Evolutionary conservation across 805 yeast species (phyloP).

Genomic region (Blastobotrys parvus): DNA sequence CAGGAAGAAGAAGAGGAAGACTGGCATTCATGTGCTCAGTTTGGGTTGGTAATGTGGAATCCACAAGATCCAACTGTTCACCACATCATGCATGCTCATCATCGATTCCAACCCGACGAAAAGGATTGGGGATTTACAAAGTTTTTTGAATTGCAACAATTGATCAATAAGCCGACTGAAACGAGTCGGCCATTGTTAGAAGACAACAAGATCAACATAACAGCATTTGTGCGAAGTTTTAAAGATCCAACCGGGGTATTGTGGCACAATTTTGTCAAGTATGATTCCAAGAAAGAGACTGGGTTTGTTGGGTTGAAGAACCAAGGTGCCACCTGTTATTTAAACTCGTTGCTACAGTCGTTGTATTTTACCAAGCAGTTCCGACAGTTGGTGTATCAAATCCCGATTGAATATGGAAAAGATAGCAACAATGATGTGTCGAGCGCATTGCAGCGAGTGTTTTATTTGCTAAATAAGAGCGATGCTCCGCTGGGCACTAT

Average conservation of each 20-base stretch:
- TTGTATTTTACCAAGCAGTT: slow-evolving; percentile 78
- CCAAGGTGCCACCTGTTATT: slow-evolving; percentile 98
- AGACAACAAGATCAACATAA: slow-evolving; percentile 55
- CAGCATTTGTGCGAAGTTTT: slow-evolving; percentile 68
- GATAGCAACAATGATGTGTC: slow-evolving; percentile 54
- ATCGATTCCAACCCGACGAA: slow-evolving; percentile 66
- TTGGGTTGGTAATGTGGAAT: slow-evolving; percentile 76
- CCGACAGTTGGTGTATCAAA: slow-evolving; percentile 77
- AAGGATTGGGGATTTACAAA: slow-evolving; percentile 96
- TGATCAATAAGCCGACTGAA: too few relatives aligned
- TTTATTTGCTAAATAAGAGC: slow-evolving; percentile 70
- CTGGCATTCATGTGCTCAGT: slow-evolving; percentile 91
- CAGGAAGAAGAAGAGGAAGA: slow-evolving; percentile 25
- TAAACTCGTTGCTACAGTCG: slow-evolving; percentile 86
- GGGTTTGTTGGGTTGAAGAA: slow-evolving; percentile 90
- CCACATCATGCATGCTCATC: slow-evolving; percentile 57
- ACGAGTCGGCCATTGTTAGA: slow-evolving; percentile 41
- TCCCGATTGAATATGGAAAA: slow-evolving; percentile 63
- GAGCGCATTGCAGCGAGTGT: slow-evolving; percentile 77
- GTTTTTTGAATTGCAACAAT: slow-evolving; percentile 46
- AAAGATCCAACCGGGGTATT: slow-evolving; percentile 90
- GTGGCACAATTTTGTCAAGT: slow-evolving; percentile 78
- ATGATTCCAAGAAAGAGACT: slow-evolving; percentile 75
- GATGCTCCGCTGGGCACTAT: slow-evolving; percentile 71
- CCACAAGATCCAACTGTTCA: slow-evolving; percentile 61